Percentiles rank a stretch among this genome's conserved stretches.
phyloP scores from a whole-genome alignment of 495 filamentous ascomycete species.

The Platismatia glauca region DNA sequence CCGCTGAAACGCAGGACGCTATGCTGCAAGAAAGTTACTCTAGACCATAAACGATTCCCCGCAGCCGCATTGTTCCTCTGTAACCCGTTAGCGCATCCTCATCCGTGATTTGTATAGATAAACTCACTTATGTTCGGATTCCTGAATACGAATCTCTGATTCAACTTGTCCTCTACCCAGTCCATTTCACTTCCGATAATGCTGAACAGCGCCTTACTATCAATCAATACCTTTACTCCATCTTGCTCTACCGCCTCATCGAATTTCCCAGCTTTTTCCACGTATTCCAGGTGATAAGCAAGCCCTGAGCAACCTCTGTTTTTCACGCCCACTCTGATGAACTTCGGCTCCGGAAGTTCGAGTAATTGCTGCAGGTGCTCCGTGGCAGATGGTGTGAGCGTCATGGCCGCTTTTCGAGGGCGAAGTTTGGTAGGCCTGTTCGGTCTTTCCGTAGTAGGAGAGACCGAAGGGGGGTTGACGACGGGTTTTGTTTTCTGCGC shows the following conservation, averaged over 20 bases:
- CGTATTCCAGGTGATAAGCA: conserved; percentile 92
- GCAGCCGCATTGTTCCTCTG: conserved; percentile 95
- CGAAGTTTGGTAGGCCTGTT: conserved; percentile 55
- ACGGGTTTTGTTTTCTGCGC: conserved; percentile 52
- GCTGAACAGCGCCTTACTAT: conserved; percentile 93
- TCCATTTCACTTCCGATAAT: conserved; percentile 99
- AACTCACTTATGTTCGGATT: conserved; percentile 97
- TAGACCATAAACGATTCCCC: conserved; percentile 93
- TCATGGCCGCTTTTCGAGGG: conserved; percentile 84
- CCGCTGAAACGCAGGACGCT: conserved; percentile 17
- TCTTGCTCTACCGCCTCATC: conserved; percentile 94
- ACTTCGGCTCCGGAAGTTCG: conserved; percentile 73
- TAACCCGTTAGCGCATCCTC: conserved; percentile 28
- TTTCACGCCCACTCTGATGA: conserved; percentile 89
- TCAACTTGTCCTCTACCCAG: conserved; percentile 93
- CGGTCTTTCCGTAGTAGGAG: conserved; percentile 31
- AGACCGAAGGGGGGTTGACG: conserved; percentile 25
- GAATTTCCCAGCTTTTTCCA: conserved; percentile 76
- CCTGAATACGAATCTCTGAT: conserved; percentile 79
- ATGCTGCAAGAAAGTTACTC: conserved; percentile 10
- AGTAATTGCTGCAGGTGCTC: conserved; percentile 66
- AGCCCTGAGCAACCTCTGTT: conserved; percentile 93
- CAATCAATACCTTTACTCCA: conserved; percentile 89
- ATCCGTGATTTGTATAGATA: neutral
- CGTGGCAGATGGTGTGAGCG: conserved; percentile 68